phyloP scores from a whole-genome alignment of 208 protist species.

The Naegleria fowleri region DNA sequence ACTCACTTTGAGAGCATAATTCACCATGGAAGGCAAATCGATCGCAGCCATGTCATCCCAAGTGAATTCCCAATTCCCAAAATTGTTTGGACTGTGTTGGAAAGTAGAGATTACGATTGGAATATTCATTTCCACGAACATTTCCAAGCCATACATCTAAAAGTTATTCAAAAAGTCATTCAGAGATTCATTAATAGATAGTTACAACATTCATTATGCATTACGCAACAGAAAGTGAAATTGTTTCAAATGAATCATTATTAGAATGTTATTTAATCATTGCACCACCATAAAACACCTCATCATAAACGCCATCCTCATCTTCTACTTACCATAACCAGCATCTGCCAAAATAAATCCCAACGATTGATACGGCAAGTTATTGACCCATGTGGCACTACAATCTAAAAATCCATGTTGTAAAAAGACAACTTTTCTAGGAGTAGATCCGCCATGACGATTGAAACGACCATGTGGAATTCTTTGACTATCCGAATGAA shows the following conservation, averaged over 20 bases:
- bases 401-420: slow-evolving; percentile 43
- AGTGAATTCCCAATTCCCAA: slow-evolving; percentile 37
- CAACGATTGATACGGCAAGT: slow-evolving; percentile 29
- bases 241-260: no score
- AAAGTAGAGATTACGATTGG: background rate
- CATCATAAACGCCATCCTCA: no score
- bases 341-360: slow-evolving; percentile 40
- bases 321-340: slow-evolving; percentile 31
- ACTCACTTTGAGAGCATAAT: slow-evolving; percentile 31
- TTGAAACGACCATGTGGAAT: background rate
- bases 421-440: slow-evolving; percentile 12
- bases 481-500: background rate
- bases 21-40: slow-evolving; percentile 36
- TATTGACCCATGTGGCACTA: slow-evolving; percentile 37
- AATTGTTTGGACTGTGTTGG: background rate
- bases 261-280: no score
- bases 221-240: no score
- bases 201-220: no score
- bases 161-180: no score
- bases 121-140: slow-evolving; percentile 38
- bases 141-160: slow-evolving; percentile 44
- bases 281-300: no score
- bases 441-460: no score
- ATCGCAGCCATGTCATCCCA: slow-evolving; percentile 36
- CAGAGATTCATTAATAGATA: no score